A percentile compares a stretch with the other conserved stretches of the same genome.
These are phyloP conservation scores for Vittaforma corneae DNA, from an alignment of 371 early-diverging fungal genomes.

Conservation along the genomic window DNA sequence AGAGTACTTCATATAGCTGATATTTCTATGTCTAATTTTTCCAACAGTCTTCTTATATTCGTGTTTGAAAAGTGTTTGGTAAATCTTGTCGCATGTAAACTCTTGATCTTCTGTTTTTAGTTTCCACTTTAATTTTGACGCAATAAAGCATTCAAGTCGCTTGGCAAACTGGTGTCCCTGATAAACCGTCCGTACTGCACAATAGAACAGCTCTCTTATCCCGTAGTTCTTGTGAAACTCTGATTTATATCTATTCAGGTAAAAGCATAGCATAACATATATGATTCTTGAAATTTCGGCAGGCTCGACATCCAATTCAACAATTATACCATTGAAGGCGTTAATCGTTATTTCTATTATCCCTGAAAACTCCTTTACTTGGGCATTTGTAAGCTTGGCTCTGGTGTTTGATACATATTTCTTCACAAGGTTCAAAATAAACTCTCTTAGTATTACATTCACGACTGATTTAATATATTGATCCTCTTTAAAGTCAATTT, in stretches of 20 bases:
- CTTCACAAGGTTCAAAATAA: neutral
- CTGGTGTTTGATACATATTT: neutral
- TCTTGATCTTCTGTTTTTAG: neutral
- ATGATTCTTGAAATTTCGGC: neutral
- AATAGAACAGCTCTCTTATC: constrained; percentile 7
- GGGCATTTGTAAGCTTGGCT: neutral
- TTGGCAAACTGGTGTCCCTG: neutral
- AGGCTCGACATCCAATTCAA: neutral
- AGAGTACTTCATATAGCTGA: neutral
- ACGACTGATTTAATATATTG: neutral
- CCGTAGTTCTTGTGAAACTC: neutral
- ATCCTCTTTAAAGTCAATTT: neutral
- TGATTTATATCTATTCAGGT: neutral
- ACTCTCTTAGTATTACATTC: neutral
- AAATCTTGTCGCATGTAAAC: neutral
- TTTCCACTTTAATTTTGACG: neutral
- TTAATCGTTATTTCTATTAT: neutral
- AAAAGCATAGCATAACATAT: neutral
- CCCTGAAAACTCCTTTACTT: neutral
- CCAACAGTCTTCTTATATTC: neutral
- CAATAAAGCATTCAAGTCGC: neutral
- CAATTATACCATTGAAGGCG: constrained; percentile 1
- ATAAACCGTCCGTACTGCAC: constrained; percentile 1
- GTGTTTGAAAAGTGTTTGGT: constrained; percentile 2
- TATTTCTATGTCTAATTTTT: neutral